phyloP scores from a whole-genome alignment of 208 protist genomes.

The Wallacemonas rigidus region DNA sequence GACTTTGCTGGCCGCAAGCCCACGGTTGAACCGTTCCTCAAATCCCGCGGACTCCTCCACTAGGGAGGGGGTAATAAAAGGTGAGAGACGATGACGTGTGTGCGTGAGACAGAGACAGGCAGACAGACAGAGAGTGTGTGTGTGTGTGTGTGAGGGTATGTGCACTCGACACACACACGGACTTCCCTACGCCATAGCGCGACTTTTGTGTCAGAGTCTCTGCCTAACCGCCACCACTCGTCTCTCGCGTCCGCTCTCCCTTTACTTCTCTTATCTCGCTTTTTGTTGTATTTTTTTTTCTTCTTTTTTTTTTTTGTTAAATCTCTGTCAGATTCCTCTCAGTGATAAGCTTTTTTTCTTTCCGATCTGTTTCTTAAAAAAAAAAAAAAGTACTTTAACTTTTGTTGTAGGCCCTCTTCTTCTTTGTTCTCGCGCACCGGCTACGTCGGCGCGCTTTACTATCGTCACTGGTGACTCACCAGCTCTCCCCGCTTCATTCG shows the following conservation, averaged over 20 bases:
- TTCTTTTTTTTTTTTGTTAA: background rate
- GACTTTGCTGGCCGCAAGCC: constrained; percentile 47
- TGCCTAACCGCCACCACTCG: background rate
- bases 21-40: background rate
- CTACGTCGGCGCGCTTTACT: background rate
- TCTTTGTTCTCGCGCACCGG: constrained; percentile 14
- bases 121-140: too few species aligned
- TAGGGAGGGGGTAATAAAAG: background rate
- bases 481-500: background rate
- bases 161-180: too few species aligned
- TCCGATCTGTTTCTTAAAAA: background rate
- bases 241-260: background rate
- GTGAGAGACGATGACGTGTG: too few species aligned
- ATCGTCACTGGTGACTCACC: background rate
- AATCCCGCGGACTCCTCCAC: background rate
- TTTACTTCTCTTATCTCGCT: background rate
- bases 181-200: too few species aligned
- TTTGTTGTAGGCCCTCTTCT: constrained; percentile 9
- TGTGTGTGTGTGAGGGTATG: too few species aligned
- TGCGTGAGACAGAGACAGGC: too few species aligned
- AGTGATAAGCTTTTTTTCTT: constrained; percentile 7
- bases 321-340: background rate
- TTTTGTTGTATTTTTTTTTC: constrained; percentile 5
- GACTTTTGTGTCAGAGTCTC: too few species aligned
- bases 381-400: background rate